Evolutionary conservation across 768 basidiomycete species (phyloP), one percentile per base, ranked within the genome.

Genomic region (Tricholoma sp.): DNA sequence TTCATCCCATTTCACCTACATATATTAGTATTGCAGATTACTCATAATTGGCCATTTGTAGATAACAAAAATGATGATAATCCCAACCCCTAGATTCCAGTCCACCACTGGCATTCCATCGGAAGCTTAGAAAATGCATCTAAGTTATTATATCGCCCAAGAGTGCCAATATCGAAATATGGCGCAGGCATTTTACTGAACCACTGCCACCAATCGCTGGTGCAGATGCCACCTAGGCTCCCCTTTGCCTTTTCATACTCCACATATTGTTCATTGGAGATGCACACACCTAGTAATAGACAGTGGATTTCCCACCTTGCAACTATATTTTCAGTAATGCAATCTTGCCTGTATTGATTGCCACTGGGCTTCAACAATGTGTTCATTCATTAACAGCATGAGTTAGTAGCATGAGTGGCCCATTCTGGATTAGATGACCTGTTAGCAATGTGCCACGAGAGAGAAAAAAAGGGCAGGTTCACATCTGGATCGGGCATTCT

Each of bases 311-410:
- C 57, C 18, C 55, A 74, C 74, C 70, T 17, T 59, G 42, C 1
- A 68, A 36, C 62, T 17, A 79, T 55, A 42, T 72, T 69, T 1
- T 68, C 70, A 41, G 69, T 72, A 29, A 78, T 72, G 24, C 74
- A 69, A 58, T 78, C 76, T 50, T 74, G 68, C 39, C 70, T 58
- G 33, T 70, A 75, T 13, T 57, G 45, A 0, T 63, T 62, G 2
- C 56, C 54, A 1, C 64, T 67, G 11, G 78, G 58, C 4, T 53
- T 55, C 37, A 63, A 57, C 2, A 79, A 62, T 0, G 72, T 66
- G 12, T 68, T 58, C 66, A 72, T 63, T 2, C 74, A 66, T 13
- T 62, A 48, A 55, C 70, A 69, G 45, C 64, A 55, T 5, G 55
- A 11, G 53, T 76, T 72, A 15, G 65, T 63, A 6, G 71, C 65